Base-by-base conservation (phyloP, 2,329 filamentous ascomycete species). In the Daldinia eschscholtzii region DNA sequence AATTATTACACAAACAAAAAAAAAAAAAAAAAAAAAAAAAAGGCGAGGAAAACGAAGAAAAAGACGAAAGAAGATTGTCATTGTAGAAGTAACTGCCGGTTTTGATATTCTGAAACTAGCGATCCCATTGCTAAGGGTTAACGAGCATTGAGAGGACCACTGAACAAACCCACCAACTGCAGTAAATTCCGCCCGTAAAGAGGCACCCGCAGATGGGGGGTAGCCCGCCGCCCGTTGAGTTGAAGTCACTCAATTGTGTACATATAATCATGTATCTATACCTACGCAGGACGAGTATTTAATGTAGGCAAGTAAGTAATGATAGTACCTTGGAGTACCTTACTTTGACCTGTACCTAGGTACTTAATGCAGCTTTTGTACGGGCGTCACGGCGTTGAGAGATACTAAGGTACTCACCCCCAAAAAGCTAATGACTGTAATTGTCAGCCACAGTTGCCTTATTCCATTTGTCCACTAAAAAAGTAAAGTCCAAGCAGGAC, bases 41-140 rank as follows among this genome's bases (percentile, higher is more conserved):
- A n/a, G n/a, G n/a, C n/a, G n/a, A n/a, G n/a, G n/a, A n/a, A n/a
- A 3, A 9, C 5, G 2, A 35, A 39, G 13, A 28, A 48, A 26
- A n/a, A 28, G 12, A 28, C 6, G 6, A 53, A 39, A 39, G 6
- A 53, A 33, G 9, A 53, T 28, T 52, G 35, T 53, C n/a, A 60
- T 13, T 41, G 48, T 12, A 56, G n/a, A 67, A 50, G 58, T 50
- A 70, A 67, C 57, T 70, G 64, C 67, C 67, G 53, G 46, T 64
- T 64, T 46, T 61, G 64, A 58, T 55, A 53, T 58, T 61, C 64
- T 67, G 64, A 70, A 70, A 70, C 67, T 59, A 39, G 52, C 56
- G 53, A 64, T 48, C 61, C 53, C 42, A 42, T 46, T 53, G 57
- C 60, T 61, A 48, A 52, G 39, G 55, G 53, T 42, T 60, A 41